Base-by-base conservation (phyloP, 2,329 filamentous ascomycete genomes). In the Fusarium anthophilum region DNA sequence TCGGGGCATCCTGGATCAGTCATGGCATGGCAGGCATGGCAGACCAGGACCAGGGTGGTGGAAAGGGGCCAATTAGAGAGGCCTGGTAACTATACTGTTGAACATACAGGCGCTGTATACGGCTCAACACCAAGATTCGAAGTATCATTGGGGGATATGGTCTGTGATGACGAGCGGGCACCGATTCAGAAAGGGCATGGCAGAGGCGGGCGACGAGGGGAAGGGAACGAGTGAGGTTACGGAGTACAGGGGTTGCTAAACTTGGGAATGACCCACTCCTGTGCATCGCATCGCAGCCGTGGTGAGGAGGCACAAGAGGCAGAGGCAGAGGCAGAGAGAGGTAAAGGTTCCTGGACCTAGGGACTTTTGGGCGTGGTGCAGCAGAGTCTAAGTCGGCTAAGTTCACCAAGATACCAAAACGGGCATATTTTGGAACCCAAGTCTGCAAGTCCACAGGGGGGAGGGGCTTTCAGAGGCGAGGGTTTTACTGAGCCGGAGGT, bases 161-260 rank as follows among this genome's bases (percentile, higher is more conserved):
- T 47, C 66, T 66, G 73, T 69, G 70, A 77, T 78, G 75, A 78
- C 68, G 63, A 77, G 76, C 70, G 66, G 63, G 73, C 65, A 63
- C 65, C 70, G 70, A 76, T 76, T 68, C 51, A 60, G 66, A 64
- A 76, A 15, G 47, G 54, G 53, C 61, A 65, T 55, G 43, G 59
- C 48, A 58, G 55, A 44, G 54, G 62, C 54, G 69, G 66, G 69
- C 51, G 67, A 66, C 44, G 67, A 76, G 69, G 73, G 67, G 32
- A 53, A 44, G 6, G 24, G 9, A 20, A 63, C 47, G 50, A 48
- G 56, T 68, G 63, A 74, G 63, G 66, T 43, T 62, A 51, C 70
- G 72, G 55, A 72, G 74, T 55, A 51, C 75, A 74, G 51, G 73
- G 74, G 28, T 58, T 59, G 45, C 67, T 72, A 59, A 61, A 72